A percentile compares a stretch with the other conserved stretches of the same genome.
Evolutionary conservation across 2,329 filamentous ascomycete species (phyloP).

Genomic region (Thielaviopsis euricoi): DNA sequence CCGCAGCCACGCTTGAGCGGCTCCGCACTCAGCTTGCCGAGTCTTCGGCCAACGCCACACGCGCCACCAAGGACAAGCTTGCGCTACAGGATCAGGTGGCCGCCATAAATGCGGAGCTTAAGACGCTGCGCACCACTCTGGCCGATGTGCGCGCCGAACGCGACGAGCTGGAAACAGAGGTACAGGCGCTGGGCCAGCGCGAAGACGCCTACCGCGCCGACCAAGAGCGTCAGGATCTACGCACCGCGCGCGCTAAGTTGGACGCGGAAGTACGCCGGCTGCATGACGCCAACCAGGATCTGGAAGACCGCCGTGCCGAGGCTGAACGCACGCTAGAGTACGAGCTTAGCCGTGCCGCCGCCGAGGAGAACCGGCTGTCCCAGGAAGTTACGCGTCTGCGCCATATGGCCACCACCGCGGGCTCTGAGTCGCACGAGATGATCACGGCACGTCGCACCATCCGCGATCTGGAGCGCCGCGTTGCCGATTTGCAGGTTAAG

Average conservation of each 20-base stretch:
- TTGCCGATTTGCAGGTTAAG: slow-evolving; percentile 36
- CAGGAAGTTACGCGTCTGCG: slow-evolving; percentile 36
- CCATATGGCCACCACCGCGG: slow-evolving; percentile 26
- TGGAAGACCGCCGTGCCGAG: slow-evolving; percentile 38
- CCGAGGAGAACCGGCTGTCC: slow-evolving; percentile 47
- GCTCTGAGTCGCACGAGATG: slow-evolving; percentile 35
- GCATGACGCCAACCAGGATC: slow-evolving; percentile 43
- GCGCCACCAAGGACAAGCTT: slow-evolving; percentile 43
- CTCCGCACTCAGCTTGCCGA: slow-evolving; percentile 42
- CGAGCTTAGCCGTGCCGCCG: slow-evolving; percentile 47
- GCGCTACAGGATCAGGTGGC: slow-evolving; percentile 45
- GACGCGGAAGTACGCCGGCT: slow-evolving; percentile 50
- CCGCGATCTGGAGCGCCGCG: slow-evolving; percentile 45
- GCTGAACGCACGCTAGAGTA: slow-evolving; percentile 48
- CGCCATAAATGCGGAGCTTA: slow-evolving; percentile 42
- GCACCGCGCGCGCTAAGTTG: slow-evolving; percentile 49
- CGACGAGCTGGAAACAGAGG: slow-evolving; percentile 44
- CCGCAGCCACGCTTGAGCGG: slow-evolving; percentile 23
- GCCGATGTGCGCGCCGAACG: slow-evolving; percentile 46
- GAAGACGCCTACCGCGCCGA: slow-evolving; percentile 45
- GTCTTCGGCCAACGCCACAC: slow-evolving; percentile 38
- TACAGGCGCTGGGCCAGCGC: slow-evolving; percentile 14
- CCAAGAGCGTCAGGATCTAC: slow-evolving; percentile 52
- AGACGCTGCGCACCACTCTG: slow-evolving; percentile 37
- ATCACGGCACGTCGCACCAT: slow-evolving; percentile 45